phyloP scores from a whole-genome alignment of 768 basidiomycete species.

The Mycena floridula region DNA sequence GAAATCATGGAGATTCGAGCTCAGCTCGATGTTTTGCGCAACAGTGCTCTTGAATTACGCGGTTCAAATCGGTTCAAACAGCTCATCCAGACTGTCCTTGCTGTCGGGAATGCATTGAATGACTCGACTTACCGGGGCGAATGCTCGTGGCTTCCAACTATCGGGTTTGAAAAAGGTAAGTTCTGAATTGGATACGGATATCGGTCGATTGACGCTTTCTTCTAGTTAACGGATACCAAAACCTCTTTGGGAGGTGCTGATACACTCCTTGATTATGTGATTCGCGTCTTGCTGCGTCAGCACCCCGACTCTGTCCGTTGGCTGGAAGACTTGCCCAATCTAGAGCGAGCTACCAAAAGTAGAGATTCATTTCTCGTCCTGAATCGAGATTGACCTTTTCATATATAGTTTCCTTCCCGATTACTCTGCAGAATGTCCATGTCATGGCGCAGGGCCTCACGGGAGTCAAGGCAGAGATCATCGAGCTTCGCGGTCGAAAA shows the following conservation, averaged over 20 bases:
- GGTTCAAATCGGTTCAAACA: constrained; percentile 59
- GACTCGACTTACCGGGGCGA: constrained; percentile 76
- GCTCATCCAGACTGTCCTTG: constrained; percentile 68
- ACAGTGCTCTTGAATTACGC: constrained; percentile 66
- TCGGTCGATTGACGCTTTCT: neutral
- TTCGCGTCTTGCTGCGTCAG: constrained; percentile 59
- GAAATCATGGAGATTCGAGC: constrained; percentile 82
- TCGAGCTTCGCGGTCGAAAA: constrained; percentile 26
- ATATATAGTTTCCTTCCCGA: constrained; percentile 65
- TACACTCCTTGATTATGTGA: constrained; percentile 89
- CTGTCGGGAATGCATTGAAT: constrained; percentile 81
- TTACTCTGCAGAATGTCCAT: constrained; percentile 52
- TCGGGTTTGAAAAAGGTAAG: constrained; percentile 76
- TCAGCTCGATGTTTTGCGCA: constrained; percentile 67
- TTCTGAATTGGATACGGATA: neutral
- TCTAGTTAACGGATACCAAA: constrained; percentile 77
- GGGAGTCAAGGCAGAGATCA: constrained; percentile 54
- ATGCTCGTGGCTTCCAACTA: constrained; percentile 80
- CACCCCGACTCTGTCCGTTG: constrained; percentile 66
- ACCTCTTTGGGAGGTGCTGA: constrained; percentile 59
- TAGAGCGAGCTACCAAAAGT: constrained; percentile 84
- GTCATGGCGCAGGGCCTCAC: constrained; percentile 49
- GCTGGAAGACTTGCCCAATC: constrained; percentile 71
- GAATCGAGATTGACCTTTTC: neutral
- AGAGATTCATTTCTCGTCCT: constrained; percentile 1